phyloP scores from a whole-genome alignment of 225 moss, liverwort and hornwort species.

The Physcomitrium patens region DNA sequence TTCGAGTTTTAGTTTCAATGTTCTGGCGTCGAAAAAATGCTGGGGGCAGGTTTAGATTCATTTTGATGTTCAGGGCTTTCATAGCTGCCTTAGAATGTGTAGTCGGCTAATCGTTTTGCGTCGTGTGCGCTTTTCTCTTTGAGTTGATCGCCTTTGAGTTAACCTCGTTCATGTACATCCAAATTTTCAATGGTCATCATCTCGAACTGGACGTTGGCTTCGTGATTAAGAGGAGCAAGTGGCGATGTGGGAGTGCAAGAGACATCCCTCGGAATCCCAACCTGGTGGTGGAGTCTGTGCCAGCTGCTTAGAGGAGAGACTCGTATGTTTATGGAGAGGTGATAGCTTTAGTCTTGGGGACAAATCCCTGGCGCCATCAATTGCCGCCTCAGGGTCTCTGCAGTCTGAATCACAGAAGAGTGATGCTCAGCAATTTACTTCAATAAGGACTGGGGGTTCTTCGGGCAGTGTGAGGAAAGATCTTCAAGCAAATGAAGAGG shows the following conservation, averaged over 20 bases:
- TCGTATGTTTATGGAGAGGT: slow-evolving; percentile 40
- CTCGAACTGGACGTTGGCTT: neutral
- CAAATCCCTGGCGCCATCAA: neutral
- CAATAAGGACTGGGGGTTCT: neutral
- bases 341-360: slow-evolving; percentile 11
- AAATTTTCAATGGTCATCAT: neutral
- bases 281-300: slow-evolving; percentile 42
- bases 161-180: neutral
- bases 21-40: too few species aligned
- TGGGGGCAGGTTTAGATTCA: too few species aligned
- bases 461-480: neutral
- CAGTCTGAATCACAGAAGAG: neutral
- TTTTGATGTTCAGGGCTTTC: neutral
- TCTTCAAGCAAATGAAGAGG: slow-evolving; percentile 10
- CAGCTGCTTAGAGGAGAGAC: slow-evolving; percentile 40
- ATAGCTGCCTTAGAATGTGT: slow-evolving; percentile 4
- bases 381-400: neutral
- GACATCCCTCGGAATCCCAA: slow-evolving; percentile 38
- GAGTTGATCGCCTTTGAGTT: neutral
- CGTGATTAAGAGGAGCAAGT: neutral
- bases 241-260: slow-evolving; percentile 39
- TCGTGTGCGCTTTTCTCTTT: neutral
- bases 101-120: slow-evolving; percentile 14
- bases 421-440: neutral
- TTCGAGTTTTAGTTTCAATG: too few species aligned